Conservation (phyloP, 192 early-diverging fungal species). For the Backusella australiensis region DNA sequence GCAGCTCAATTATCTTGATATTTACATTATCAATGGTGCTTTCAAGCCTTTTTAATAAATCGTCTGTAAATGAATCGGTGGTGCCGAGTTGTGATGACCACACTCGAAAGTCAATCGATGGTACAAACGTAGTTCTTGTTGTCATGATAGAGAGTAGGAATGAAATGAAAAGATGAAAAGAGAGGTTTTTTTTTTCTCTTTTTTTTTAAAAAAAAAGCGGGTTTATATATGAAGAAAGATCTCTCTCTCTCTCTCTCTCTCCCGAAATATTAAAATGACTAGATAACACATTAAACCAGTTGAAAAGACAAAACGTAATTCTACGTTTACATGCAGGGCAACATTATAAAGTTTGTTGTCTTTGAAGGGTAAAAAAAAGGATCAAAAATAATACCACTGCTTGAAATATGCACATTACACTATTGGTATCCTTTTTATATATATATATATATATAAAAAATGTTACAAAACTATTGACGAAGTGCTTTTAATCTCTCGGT, state of each 20-base stretch:
- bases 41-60: background rate
- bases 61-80: background rate
- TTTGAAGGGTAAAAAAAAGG: no score
- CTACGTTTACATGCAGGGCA: background rate
- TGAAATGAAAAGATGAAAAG: no score
- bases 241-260: background rate
- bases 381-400: no score
- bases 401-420: no score
- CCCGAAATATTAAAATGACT: background rate
- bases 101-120: background rate
- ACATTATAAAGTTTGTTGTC: no score
- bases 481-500: slow-evolving; percentile 38
- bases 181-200: no score
- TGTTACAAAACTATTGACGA: slow-evolving; percentile 25
- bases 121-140: background rate
- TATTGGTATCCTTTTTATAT: background rate
- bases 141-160: background rate
- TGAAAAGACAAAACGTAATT: background rate
- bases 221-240: background rate
- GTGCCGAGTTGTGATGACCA: background rate
- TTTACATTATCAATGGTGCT: background rate
- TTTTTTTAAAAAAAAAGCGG: background rate
- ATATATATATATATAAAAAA: background rate
- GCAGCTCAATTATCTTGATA: background rate
- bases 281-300: background rate